Conservation (phyloP, 352 stramenopile genomes). For the Discostella stelligera region DNA sequence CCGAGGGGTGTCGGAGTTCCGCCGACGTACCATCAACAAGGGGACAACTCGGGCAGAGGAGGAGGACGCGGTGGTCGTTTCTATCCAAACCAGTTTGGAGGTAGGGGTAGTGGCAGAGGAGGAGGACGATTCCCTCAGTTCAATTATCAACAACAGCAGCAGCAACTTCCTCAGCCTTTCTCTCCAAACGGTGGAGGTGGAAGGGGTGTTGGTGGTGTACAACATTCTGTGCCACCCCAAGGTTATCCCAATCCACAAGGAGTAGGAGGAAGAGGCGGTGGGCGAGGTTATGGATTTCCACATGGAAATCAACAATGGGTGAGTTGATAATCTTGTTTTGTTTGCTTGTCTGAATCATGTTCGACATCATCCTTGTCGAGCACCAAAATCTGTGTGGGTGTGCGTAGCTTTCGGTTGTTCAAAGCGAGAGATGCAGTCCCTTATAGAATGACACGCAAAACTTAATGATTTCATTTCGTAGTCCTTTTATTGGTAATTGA, state of each 20-base stretch:
- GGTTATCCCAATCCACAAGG: constrained; percentile 14
- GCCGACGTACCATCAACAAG: neutral
- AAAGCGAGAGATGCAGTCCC: constrained; percentile 2
- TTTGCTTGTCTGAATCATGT: constrained; percentile 4
- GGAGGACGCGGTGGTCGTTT: constrained; percentile 23
- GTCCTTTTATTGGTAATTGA: constrained; percentile 17
- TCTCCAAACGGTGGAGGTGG: constrained; percentile 1
- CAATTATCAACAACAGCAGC: constrained; percentile 12
- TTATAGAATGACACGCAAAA: constrained; percentile 3
- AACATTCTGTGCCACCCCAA: neutral
- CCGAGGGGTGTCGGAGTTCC: neutral
- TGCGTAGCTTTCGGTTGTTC: constrained; percentile 6
- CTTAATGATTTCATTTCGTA: constrained; percentile 8
- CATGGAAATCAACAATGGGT: constrained; percentile 34
- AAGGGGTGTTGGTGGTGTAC: neutral
- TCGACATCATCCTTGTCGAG: neutral
- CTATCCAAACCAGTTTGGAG: constrained; percentile 13
- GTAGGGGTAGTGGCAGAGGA: constrained; percentile 9
- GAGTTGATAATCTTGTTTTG: constrained; percentile 17
- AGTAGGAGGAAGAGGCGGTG: constrained; percentile 8
- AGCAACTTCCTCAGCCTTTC: constrained; percentile 8
- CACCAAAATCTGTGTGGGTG: neutral
- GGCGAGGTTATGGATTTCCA: no score
- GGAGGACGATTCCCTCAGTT: constrained; percentile 6
- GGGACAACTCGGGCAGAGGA: neutral